Conservation (phyloP, 2,329 filamentous ascomycete genomes). For the Fusarium neocosmosporiellum region DNA sequence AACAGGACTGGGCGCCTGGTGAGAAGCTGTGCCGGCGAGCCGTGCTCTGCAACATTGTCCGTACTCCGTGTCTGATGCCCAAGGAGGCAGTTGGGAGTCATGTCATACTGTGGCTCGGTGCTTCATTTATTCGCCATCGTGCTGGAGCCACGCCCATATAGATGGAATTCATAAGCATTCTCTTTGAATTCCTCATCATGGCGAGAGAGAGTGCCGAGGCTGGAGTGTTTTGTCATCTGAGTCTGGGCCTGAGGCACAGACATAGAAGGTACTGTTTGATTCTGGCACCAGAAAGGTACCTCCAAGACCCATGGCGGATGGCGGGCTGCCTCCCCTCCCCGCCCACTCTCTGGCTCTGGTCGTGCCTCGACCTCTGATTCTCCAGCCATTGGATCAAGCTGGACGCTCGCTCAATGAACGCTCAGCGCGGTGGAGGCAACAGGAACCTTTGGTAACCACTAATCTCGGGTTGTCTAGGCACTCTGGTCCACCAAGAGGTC, state of each 20-base stretch:
- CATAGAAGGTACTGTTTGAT: background rate
- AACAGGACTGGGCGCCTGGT: conserved; percentile 18
- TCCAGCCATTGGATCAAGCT: conserved; percentile 5
- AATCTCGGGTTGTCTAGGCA: conserved; percentile 26
- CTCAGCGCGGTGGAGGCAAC: conserved; percentile 8
- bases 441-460: conserved; percentile 28
- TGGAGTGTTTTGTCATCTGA: conserved; percentile 2
- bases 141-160: background rate
- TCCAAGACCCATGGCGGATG: conserved; percentile 3
- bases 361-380: conserved; percentile 9
- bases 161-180: conserved; percentile 24
- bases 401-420: conserved; percentile 5
- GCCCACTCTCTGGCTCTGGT: conserved; percentile 10
- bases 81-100: background rate
- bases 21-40: conserved; percentile 30
- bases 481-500: conserved; percentile 29
- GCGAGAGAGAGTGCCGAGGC: conserved; percentile 7
- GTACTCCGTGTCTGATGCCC: background rate
- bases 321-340: background rate
- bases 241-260: conserved; percentile 11
- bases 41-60: conserved; percentile 14
- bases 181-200: conserved; percentile 25
- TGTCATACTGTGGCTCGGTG: conserved; percentile 7
- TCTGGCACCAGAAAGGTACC: conserved; percentile 3
- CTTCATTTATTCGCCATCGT: conserved; percentile 2